Conservation (phyloP, 1,284 basidiomycete genomes). For the Retiboletus fuscus region DNA sequence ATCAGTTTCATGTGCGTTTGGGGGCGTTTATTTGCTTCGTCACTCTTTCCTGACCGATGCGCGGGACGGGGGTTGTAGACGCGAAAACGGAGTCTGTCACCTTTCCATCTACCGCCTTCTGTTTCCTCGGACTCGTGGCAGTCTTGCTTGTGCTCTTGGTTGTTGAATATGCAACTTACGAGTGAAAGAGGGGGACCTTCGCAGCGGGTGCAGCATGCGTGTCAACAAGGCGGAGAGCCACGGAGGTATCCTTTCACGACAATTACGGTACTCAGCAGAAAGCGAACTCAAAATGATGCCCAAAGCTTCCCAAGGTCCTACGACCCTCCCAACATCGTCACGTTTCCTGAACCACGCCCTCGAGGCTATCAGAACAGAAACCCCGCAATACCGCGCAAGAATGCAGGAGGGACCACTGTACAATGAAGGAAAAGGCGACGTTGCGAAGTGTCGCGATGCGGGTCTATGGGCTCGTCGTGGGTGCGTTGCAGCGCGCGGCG, state of each 20-base stretch:
- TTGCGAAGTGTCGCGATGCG: no score
- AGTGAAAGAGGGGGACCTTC: conserved; percentile 30
- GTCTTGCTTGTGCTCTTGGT: conserved; percentile 9
- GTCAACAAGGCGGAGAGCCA: not conserved
- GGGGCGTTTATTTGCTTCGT: conserved; percentile 43
- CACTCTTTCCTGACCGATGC: conserved; percentile 6
- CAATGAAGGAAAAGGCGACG: no score
- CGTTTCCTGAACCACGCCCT: conserved; percentile 66
- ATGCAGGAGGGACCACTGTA: conserved; percentile 53
- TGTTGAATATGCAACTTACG: conserved; percentile 32
- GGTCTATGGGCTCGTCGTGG: no score
- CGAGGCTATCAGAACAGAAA: conserved; percentile 48
- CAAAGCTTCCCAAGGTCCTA: conserved; percentile 63
- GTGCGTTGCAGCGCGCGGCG: conserved; percentile 64
- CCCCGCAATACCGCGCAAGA: conserved; percentile 59
- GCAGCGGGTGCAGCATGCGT: conserved; percentile 36
- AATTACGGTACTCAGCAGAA: no score
- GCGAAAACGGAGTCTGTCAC: conserved; percentile 67
- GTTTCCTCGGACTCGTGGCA: conserved; percentile 7
- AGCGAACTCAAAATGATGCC: conserved; percentile 67
- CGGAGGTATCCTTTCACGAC: no score
- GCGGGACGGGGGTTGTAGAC: conserved; percentile 61
- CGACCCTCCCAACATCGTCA: conserved; percentile 48
- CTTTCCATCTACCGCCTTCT: conserved; percentile 5
- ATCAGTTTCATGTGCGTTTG: conserved; percentile 85